A percentile compares a stretch with the other conserved stretches of the same genome.
These are phyloP conservation scores for Leccinum barrowsii DNA, from an alignment of 768 basidiomycete genomes.

Conservation along the genomic window DNA sequence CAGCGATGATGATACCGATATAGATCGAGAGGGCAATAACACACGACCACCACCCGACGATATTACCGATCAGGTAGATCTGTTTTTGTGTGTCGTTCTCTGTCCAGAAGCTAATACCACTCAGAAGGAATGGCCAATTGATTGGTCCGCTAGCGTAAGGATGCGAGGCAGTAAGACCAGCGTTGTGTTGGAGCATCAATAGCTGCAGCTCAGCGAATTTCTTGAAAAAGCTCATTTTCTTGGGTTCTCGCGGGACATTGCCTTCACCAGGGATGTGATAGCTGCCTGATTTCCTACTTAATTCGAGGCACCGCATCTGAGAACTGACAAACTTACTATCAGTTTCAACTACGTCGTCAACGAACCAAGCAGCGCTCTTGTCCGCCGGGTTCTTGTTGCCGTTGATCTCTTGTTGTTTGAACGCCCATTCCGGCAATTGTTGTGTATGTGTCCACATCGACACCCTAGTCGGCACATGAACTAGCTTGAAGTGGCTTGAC, in stretches of 20 bases:
- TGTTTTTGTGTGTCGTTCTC: slow-evolving; percentile 79
- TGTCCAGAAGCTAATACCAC: slow-evolving; percentile 99
- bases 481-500: slow-evolving; percentile 85
- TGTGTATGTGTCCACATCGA: slow-evolving; percentile 89
- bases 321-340: slow-evolving; percentile 49
- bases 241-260: slow-evolving; percentile 62
- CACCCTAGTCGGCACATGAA: slow-evolving; percentile 88
- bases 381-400: slow-evolving; percentile 91
- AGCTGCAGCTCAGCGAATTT: slow-evolving; percentile 94
- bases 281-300: slow-evolving; percentile 49
- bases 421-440: slow-evolving; percentile 93
- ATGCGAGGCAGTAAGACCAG: slow-evolving; percentile 96
- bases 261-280: slow-evolving; percentile 44
- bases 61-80: slow-evolving; percentile 94
- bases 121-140: slow-evolving; percentile 97
- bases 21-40: slow-evolving; percentile 83
- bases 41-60: slow-evolving; percentile 94
- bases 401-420: slow-evolving; percentile 96
- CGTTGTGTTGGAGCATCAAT: slow-evolving; percentile 97
- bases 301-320: slow-evolving; percentile 3
- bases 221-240: slow-evolving; percentile 85
- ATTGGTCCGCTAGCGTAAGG: slow-evolving; percentile 95
- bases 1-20: slow-evolving; percentile 86
- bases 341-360: slow-evolving; percentile 74
- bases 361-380: slow-evolving; percentile 83